Evolutionary conservation across 2,329 filamentous ascomycete species (phyloP), one percentile per base, ranked within the genome.

Genomic region (Lasiodiplodia sp.): DNA sequence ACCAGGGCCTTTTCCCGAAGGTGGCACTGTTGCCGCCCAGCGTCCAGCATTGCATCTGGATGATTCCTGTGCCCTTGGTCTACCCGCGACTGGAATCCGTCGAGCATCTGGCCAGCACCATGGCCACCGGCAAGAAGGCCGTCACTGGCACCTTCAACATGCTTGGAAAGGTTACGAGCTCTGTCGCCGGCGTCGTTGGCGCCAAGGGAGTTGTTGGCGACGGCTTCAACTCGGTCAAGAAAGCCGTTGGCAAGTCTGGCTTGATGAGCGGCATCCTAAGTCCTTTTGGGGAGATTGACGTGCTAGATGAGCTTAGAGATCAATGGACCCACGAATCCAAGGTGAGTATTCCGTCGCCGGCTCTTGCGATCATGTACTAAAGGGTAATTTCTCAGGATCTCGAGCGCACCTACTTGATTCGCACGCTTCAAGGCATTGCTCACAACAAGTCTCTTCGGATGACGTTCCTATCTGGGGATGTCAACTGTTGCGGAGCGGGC

Each of bases 301-400:
- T 98, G 63, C 89, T 96, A 66, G 96, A 99, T 81, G 96, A 98
- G 77, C 83, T 98, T 69, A 91, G 95, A 77, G 96, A 99, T 79
- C 91, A 97, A 85, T 99, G 96, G 96, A 99, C 96, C 25, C 96
- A 99, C 76, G 95, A 98, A 64, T 94, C 92, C 65, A 99, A 98
- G 84, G 88, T 89, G 79, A 69, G 74, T 63, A 14, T 8, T 31
- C 6, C 25, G 7, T 23, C 5, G 6, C 14, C 23, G 11, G 12
- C 10, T 31, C 23, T 34, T 47, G 38, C 2, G 23, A 6, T 49
- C 40, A 16, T 16, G 62, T 47, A 60, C 37, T 71, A 72, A 69
- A 76, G 69, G 47, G 18, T 5, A 57, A 28, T 28, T 8, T 8
- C 34, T 7, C 72, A 91, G 87, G 96, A 99, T 75, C 89, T 99